Evolutionary conservation across 768 basidiomycete genomes (phyloP).

Genomic region (Pluteus cervinus): DNA sequence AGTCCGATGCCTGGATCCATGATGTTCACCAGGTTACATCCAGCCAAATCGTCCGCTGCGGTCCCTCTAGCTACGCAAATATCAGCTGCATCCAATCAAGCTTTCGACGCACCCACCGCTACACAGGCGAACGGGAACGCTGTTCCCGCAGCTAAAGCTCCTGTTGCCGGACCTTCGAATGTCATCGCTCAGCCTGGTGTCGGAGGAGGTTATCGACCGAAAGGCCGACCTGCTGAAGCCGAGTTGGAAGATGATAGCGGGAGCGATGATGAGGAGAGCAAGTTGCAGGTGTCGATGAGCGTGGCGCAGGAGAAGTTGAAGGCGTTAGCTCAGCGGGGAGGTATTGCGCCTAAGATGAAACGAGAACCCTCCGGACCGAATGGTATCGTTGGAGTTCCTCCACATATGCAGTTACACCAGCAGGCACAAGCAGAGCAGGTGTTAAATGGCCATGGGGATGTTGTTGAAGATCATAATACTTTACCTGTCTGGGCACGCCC

Average conservation of each 20-base stretch:
- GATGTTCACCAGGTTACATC: conserved; percentile 30
- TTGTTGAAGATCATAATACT: too few species aligned
- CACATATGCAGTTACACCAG: too few species aligned
- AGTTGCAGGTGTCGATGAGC: conserved; percentile 55
- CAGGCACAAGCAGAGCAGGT: too few species aligned
- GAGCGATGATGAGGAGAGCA: conserved; percentile 37
- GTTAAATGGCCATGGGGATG: too few species aligned
- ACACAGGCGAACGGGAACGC: too few species aligned
- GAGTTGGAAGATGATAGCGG: conserved; percentile 68
- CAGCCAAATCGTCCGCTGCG: conserved; percentile 54
- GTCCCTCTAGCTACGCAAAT: conserved; percentile 45
- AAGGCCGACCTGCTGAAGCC: conserved; percentile 55
- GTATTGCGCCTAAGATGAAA: conserved; percentile 27
- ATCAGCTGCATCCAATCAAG: conserved; percentile 15
- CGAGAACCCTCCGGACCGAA: too few species aligned
- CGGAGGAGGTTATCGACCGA: conserved; percentile 48
- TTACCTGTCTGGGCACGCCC: too few species aligned
- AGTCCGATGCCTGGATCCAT: conserved; percentile 1
- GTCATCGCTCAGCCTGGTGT: too few species aligned
- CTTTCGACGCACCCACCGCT: too few species aligned
- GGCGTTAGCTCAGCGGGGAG: conserved; percentile 45
- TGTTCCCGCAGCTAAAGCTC: too few species aligned
- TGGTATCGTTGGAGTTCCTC: too few species aligned
- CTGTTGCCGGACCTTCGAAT: too few species aligned
- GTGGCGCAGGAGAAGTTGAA: conserved; percentile 64